A percentile compares a stretch with the other conserved stretches of the same genome.
Evolutionary conservation across 441 rosid species (phyloP).

Genomic region (Aleurites moluccanus): DNA sequence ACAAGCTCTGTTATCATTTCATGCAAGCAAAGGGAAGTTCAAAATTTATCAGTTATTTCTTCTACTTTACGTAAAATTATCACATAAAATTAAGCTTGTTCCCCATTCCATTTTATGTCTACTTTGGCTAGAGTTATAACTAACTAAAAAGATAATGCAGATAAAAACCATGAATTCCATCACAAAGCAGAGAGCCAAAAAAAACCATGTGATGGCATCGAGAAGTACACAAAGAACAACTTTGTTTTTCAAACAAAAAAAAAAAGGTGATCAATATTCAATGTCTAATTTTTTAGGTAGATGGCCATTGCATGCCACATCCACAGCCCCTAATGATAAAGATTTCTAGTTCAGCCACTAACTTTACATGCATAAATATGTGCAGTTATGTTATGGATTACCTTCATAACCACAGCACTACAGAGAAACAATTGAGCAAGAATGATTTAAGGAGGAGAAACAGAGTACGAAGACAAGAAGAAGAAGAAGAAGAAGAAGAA

Average conservation of each 20-base stretch:
- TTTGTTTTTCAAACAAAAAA: background rate
- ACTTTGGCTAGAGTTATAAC: background rate
- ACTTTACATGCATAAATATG: background rate
- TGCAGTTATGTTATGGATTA: no score
- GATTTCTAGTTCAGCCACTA: background rate
- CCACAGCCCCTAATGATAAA: background rate
- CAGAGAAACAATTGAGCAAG: no score
- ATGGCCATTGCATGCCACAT: background rate
- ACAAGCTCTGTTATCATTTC: no score
- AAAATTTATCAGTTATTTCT: background rate
- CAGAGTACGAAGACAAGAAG: no score
- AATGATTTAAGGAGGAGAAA: no score
- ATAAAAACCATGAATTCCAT: background rate
- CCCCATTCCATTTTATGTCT: conserved; percentile 1
- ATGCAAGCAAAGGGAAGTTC: no score
- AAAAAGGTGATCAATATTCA: background rate
- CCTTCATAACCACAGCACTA: no score
- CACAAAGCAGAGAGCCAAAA: background rate
- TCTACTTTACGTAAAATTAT: background rate
- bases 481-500: no score
- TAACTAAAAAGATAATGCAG: background rate
- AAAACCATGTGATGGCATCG: no score
- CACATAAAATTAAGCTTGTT: background rate
- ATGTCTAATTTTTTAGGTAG: background rate
- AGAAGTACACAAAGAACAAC: background rate